Conservation (phyloP, 1,139 yeast genomes). For the Hansenula anomala region DNA sequence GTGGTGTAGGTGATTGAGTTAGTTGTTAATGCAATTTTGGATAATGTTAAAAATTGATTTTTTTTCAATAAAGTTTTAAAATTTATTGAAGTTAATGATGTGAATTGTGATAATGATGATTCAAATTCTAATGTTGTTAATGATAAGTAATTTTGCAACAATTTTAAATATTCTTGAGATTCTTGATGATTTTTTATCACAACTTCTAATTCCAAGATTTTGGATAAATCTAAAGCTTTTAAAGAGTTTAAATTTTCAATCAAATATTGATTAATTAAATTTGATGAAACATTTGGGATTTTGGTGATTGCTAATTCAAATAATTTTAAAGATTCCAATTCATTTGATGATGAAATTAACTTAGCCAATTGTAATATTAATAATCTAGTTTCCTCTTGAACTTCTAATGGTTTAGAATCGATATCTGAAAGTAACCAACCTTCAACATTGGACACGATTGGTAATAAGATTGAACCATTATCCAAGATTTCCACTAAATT, state of each 20-base stretch:
- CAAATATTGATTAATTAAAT: slow-evolving; percentile 9
- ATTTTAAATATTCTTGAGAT: slow-evolving; percentile 2
- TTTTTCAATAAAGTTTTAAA: slow-evolving; percentile 9
- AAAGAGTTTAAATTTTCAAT: slow-evolving; percentile 14
- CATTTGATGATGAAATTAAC: slow-evolving; percentile 7
- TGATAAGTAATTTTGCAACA: slow-evolving; percentile 13
- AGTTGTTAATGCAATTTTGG: slow-evolving; percentile 11
- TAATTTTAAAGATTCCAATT: slow-evolving; percentile 7
- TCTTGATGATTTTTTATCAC: slow-evolving; percentile 8
- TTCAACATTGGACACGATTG: slow-evolving; percentile 6
- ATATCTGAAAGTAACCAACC: background rate
- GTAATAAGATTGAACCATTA: slow-evolving; percentile 12
- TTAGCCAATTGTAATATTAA: slow-evolving; percentile 9
- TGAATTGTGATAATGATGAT: slow-evolving; percentile 3
- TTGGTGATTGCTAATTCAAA: slow-evolving; percentile 5
- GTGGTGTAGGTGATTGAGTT: slow-evolving; percentile 11
- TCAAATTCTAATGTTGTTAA: slow-evolving; percentile 12
- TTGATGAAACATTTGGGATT: slow-evolving; percentile 8
- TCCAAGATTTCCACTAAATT: slow-evolving; percentile 12
- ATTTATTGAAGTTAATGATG: slow-evolving; percentile 8
- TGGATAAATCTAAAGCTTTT: slow-evolving; percentile 13
- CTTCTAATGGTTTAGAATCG: background rate
- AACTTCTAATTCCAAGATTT: slow-evolving; percentile 6
- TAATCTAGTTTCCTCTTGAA: slow-evolving; percentile 8
- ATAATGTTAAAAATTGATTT: slow-evolving; percentile 15